Evolutionary conservation across 768 basidiomycete species (phyloP).

Genomic region (Lyophyllum shimeji): DNA sequence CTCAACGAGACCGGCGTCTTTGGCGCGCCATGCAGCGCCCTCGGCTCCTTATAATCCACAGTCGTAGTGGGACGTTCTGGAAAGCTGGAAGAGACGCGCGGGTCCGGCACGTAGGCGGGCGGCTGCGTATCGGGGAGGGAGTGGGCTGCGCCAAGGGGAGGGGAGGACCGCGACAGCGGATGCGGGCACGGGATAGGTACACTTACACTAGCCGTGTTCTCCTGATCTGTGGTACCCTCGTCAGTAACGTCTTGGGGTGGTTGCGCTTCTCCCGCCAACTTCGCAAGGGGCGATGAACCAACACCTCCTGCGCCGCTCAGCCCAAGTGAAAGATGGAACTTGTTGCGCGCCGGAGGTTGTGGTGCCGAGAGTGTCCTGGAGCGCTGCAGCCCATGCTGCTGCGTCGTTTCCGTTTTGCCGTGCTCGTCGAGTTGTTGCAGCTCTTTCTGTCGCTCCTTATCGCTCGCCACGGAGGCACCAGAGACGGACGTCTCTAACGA

Average conservation of each 20-base stretch:
- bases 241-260: neutral
- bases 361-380: conserved; percentile 16
- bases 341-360: conserved; percentile 1
- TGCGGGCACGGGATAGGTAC: neutral
- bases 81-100: neutral
- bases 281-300: conserved; percentile 10
- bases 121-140: neutral
- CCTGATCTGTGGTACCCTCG: neutral
- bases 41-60: conserved; percentile 63
- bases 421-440: neutral
- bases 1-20: conserved; percentile 60
- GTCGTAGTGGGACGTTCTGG: conserved; percentile 20
- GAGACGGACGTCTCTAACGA: conserved; percentile 15
- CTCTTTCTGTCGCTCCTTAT: conserved; percentile 2
- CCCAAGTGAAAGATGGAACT: conserved; percentile 2
- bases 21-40: conserved; percentile 48
- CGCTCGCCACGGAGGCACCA: neutral
- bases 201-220: neutral
- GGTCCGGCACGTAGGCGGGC: neutral
- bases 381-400: neutral
- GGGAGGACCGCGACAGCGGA: neutral
- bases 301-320: neutral
- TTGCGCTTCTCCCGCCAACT: neutral
- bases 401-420: neutral
- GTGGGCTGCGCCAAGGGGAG: neutral